Evolutionary conservation across 2,329 filamentous ascomycete genomes (phyloP).

Genomic region (Cyphellophora europaea): DNA sequence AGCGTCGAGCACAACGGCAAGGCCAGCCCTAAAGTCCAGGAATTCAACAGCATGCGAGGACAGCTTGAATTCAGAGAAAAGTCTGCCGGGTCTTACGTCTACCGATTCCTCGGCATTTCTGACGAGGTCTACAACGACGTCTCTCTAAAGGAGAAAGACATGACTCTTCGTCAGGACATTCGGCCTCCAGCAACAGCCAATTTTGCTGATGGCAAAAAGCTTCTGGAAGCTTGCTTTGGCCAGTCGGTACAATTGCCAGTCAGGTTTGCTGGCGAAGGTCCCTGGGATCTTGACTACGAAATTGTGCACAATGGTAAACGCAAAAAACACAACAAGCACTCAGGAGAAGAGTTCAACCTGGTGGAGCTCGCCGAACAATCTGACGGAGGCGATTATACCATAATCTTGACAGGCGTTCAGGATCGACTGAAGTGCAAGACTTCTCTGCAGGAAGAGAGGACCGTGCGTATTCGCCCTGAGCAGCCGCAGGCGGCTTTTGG

Average conservation of each 20-base stretch:
- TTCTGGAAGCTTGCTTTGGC: constrained; percentile 69
- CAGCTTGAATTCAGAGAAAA: constrained; percentile 77
- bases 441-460: constrained; percentile 72
- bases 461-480: constrained; percentile 79
- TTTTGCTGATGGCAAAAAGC: constrained; percentile 49
- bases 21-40: constrained; percentile 42
- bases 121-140: constrained; percentile 71
- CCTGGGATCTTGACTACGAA: constrained; percentile 88
- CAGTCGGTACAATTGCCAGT: constrained; percentile 69
- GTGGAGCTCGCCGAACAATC: constrained; percentile 67
- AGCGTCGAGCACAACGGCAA: constrained; percentile 55
- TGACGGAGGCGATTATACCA: constrained; percentile 80
- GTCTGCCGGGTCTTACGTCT: constrained; percentile 76
- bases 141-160: constrained; percentile 50
- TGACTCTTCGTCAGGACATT: constrained; percentile 74
- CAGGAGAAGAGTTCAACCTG: constrained; percentile 53
- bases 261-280: constrained; percentile 67
- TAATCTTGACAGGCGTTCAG: constrained; percentile 76
- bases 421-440: constrained; percentile 82
- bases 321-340: constrained; percentile 56
- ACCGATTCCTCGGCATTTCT: constrained; percentile 70
- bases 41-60: constrained; percentile 62
- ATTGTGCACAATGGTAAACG: constrained; percentile 82
- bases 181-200: constrained; percentile 80
- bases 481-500: constrained; percentile 82